These are phyloP conservation scores for Xylaria castorea DNA, from an alignment of 495 filamentous ascomycete species.

Conservation along the genomic window DNA sequence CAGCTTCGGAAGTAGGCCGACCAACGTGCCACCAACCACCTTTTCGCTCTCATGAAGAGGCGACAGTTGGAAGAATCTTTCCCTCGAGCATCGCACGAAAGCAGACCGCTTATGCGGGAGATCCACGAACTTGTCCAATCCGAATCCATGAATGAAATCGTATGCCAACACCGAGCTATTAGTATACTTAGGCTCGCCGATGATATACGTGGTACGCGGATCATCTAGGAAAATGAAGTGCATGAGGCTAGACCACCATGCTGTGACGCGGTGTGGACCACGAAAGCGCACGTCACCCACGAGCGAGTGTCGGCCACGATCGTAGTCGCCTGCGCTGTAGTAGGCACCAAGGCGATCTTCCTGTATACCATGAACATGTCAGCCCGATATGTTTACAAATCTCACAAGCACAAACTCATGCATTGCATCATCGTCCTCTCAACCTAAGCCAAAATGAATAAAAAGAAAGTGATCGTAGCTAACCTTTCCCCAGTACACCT, in stretches of 20 bases:
- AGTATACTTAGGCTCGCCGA: constrained; percentile 70
- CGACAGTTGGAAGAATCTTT: constrained; percentile 72
- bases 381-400: background rate
- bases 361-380: constrained; percentile 40
- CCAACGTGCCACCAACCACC: constrained; percentile 52
- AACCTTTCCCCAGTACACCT: constrained; percentile 76
- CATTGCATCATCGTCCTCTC: background rate
- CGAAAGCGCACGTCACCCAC: constrained; percentile 69
- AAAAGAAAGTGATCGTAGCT: background rate
- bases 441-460: background rate
- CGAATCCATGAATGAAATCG: constrained; percentile 70
- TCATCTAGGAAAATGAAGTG: constrained; percentile 76
- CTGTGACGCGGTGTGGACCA: constrained; percentile 69
- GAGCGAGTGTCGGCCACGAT: constrained; percentile 72
- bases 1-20: constrained; percentile 56
- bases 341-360: constrained; percentile 72
- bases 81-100: constrained; percentile 64
- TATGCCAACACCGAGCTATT: constrained; percentile 67
- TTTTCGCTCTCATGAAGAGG: constrained; percentile 61
- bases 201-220: constrained; percentile 64
- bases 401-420: background rate
- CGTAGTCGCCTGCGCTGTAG: constrained; percentile 67
- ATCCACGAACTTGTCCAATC: constrained; percentile 69
- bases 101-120: constrained; percentile 70
- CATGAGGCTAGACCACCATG: constrained; percentile 73